These are phyloP conservation scores for Cetradonia linearis DNA, from an alignment of 495 filamentous ascomycete genomes.

Conservation along the genomic window DNA sequence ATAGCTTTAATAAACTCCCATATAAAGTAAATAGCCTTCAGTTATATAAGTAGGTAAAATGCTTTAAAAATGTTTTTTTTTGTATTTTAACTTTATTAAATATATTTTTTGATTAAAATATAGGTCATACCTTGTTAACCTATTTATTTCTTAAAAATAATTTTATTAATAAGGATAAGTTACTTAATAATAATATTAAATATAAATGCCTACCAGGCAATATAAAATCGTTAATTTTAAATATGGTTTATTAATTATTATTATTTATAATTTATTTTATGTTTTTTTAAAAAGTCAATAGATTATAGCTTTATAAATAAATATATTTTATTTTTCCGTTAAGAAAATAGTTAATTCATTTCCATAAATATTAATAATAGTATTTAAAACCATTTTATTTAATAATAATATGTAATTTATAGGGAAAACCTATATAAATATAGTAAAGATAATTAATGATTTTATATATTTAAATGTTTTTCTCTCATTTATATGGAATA, in stretches of 20 bases:
- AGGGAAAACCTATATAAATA: background rate
- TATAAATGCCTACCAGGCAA: background rate
- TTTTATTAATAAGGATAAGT: slow-evolving; percentile 15
- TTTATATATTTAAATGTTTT: background rate
- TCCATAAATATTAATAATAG: background rate
- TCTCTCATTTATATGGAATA: background rate
- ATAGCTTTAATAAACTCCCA: slow-evolving; percentile 10
- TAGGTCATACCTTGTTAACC: slow-evolving; percentile 7
- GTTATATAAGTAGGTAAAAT: background rate
- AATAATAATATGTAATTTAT: background rate
- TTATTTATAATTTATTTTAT: background rate
- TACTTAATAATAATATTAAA: slow-evolving; percentile 11
- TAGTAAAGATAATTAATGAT: background rate
- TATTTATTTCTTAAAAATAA: slow-evolving; percentile 9
- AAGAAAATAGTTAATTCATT: background rate
- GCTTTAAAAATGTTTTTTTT: background rate
- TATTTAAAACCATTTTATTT: background rate
- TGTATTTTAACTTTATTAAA: slow-evolving; percentile 2
- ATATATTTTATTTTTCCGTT: background rate
- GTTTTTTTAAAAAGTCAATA: background rate
- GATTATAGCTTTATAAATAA: background rate
- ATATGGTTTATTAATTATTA: background rate
- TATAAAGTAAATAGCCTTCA: background rate
- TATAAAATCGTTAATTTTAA: background rate
- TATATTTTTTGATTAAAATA: slow-evolving; percentile 2